Conservation (phyloP, 1,284 basidiomycete genomes). For the Leccinum laetum region DNA sequence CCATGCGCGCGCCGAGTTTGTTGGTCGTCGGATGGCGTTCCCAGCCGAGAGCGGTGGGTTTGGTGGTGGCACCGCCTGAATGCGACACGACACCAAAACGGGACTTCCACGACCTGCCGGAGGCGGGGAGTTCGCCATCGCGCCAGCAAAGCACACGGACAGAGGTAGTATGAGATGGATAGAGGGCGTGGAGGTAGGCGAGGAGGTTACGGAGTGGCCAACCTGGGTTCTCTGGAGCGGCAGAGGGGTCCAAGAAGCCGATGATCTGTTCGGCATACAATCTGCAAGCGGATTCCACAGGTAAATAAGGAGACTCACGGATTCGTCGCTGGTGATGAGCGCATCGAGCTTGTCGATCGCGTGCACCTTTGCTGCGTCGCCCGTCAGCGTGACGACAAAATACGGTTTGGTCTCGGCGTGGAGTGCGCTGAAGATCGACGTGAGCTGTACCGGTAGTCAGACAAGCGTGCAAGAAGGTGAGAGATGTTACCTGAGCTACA, state of each 20-base stretch:
- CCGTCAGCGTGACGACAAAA: constrained; percentile 54
- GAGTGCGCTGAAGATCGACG: constrained; percentile 47
- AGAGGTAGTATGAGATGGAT: constrained; percentile 47
- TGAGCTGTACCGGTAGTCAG: not conserved
- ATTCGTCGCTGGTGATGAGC: constrained; percentile 48
- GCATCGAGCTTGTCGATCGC: constrained; percentile 55
- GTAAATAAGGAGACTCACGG: constrained; percentile 32
- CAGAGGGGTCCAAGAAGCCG: constrained; percentile 88
- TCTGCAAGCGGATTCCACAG: not conserved
- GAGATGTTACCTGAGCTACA: not conserved
- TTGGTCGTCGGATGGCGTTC: constrained; percentile 83
- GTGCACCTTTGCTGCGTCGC: constrained; percentile 40
- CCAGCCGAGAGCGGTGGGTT: constrained; percentile 86
- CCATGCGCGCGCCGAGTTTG: constrained; percentile 86
- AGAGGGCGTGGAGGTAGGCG: constrained; percentile 67
- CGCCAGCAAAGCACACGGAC: constrained; percentile 80
- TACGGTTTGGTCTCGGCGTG: constrained; percentile 46
- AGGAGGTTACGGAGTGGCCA: constrained; percentile 96
- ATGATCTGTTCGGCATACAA: constrained; percentile 47
- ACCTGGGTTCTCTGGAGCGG: constrained; percentile 76
- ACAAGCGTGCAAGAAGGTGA: not conserved
- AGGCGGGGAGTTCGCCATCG: constrained; percentile 49
- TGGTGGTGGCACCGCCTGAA: constrained; percentile 22
- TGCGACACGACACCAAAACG: constrained; percentile 54
- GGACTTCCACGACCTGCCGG: constrained; percentile 54